Evolutionary conservation across 2,329 filamentous ascomycete genomes (phyloP), one percentile per base, ranked within the genome.

Genomic region (Calonectria henricotiae): DNA sequence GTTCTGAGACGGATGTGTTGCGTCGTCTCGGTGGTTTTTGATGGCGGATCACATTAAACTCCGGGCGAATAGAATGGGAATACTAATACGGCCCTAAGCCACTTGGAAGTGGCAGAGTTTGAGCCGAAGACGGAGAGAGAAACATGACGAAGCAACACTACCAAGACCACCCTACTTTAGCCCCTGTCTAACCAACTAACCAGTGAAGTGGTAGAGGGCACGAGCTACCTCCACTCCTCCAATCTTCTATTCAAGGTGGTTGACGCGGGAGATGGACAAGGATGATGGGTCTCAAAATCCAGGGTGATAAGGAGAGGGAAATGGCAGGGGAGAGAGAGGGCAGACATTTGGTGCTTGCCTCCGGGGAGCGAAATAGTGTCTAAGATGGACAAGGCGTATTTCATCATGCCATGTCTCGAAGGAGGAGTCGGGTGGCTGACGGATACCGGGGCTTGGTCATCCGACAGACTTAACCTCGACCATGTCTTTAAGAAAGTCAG

Each of bases 381-480:
- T 27, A 49, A 37, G 62, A 65, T 27, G 39, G 15, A 47, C 39
- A 23, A 49, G 20, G 32, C 25, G 30, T 13, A 47, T 35, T 15
- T 62, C 44, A 27, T 63, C 60, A 47, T 62, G 58, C 30, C 58
- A 62, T 68, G 58, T 63, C 60, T 55, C 39, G 41, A 30, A 46
- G 51, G 17, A 43, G 41, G 44, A 47, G 44, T 55, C 41, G 67
- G 74, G 74, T 76, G 74, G 74, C 74, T 76, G 73, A 73, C 65
- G 68, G 70, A 61, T 62, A 65, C 70, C 67, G 71, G 67, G 64
- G 51, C 70, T 69, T 74, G 62, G 62, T 46, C 54, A 62, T 49
- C 49, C 55, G 39, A 63, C 39, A 63, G 65, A 43, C 39, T 68
- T n/a, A 44, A 55, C 46, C 27, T 55, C 20, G 20, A 37, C 41